Percentiles rank a stretch among this genome's conserved stretches.
Conservation (phyloP, 1,284 basidiomycete species). For the Irpex sp. region DNA sequence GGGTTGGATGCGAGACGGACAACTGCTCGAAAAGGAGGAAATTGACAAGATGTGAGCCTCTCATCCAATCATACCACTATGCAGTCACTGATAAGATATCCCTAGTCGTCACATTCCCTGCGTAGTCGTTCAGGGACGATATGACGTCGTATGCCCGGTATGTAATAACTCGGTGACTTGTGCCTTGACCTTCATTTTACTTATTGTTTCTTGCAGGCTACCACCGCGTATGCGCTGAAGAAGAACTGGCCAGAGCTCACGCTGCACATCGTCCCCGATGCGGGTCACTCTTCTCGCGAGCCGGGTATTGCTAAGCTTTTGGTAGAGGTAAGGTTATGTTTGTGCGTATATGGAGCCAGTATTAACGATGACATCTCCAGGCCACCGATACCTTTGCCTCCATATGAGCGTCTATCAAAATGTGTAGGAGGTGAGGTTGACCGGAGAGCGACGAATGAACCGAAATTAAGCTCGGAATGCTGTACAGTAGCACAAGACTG, state of each 20-base stretch:
- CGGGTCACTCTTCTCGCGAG: constrained; percentile 88
- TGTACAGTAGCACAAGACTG: neutral
- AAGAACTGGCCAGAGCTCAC: constrained; percentile 80
- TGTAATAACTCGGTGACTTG: constrained; percentile 18
- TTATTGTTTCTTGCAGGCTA: constrained; percentile 42
- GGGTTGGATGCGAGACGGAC: constrained; percentile 90
- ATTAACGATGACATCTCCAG: constrained; percentile 14
- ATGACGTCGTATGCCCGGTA: constrained; percentile 78
- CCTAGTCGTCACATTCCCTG: constrained; percentile 81
- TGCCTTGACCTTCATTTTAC: neutral
- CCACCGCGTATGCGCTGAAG: constrained; percentile 77
- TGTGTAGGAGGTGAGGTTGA: neutral
- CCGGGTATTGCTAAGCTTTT: constrained; percentile 70
- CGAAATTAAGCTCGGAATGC: neutral
- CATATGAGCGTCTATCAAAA: constrained; percentile 1
- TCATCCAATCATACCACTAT: neutral
- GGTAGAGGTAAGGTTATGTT: constrained; percentile 49
- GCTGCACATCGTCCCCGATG: constrained; percentile 84
- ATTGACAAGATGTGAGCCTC: constrained; percentile 83
- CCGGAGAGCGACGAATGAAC: neutral
- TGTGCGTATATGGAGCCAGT: neutral
- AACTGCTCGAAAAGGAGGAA: constrained; percentile 78
- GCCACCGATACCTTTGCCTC: constrained; percentile 28
- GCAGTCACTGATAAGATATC: constrained; percentile 7
- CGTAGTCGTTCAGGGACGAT: constrained; percentile 83